Base-by-base conservation (phyloP, 495 filamentous ascomycete species). In the Xylaria intraflava region DNA sequence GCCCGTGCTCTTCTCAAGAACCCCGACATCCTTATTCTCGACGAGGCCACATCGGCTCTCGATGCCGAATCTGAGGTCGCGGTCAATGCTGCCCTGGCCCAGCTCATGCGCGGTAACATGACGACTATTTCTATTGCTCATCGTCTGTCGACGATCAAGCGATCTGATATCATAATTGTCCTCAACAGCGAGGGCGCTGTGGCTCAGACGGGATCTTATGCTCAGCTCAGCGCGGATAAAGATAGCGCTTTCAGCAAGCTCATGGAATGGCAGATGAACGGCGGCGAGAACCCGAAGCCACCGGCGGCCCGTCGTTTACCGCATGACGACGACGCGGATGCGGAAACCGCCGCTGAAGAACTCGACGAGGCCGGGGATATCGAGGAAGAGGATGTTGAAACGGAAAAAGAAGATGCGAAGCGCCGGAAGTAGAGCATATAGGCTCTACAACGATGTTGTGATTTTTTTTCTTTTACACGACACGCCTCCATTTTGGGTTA, bases 231-330 rank as follows among this genome's bases (percentile, higher is more conserved):
- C 58, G 69, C 75, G 17, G 82, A 86, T 33, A 77, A 76, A 4
- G 71, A 85, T 22, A 92, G 91, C 35, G 88, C 90, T 6, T 98
- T 98, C 65, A 90, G 82, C 26, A 89, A 87, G 70, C 75, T 98
- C 44, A 98, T 98, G 93, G 90, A 97, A 67, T 98, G 94, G 94
- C 93, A 98, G 72, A 87, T 97, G 80, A 92, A 80, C 57, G 94
- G 90, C 12, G 85, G 85, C 9, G 89, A 94, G 35, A 68, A 71
- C 0, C 62, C 69, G 0, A 53, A 52, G 10, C 51, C 52, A n/a
- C 46, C 40, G 46, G 33, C 59, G 55, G 11, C 47, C 60, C 49
- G 47, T 22, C 46, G 23, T 3, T 47, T 16, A 7, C 44, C 14
- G 8, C 36, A 49, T 29, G 16, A 53, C 20, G 12, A 5, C 27